Base-by-base conservation (phyloP, 2,329 filamentous ascomycete genomes). In the Stemphylium lycopersici region DNA sequence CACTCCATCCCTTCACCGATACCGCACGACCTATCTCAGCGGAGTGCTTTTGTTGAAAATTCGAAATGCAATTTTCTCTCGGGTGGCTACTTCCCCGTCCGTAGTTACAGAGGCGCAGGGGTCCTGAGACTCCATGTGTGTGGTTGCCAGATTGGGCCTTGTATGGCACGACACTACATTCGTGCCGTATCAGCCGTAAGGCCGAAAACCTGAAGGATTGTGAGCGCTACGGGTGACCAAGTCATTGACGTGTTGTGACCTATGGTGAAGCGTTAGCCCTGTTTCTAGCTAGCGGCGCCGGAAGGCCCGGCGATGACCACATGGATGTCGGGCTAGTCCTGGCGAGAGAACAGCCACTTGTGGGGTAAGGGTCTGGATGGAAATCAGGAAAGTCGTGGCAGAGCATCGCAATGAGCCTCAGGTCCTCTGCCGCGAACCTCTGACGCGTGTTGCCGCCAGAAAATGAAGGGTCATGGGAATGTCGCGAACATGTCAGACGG, bases 181-280 rank as follows among this genome's bases (percentile, higher is more conserved):
- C 41, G 50, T 34, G 59, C 49, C 48, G 62, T 58, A 47, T 52
- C 48, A 63, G 52, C 59, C 39, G 61, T 62, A 32, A 70, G 48
- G 20, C 64, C 62, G 46, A 71, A 69, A 24, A 63, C 58, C 42
- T 70, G 57, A 36, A 70, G 58, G 29, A 71, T 59, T 5, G 64
- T 65, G 8, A 72, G 64, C 31, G 67, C 61, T 34, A 71, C 61
- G 4, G 69, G 66, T 22, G 61, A 52, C 65, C 68, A 72, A 42
- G 62, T 69, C 67, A 70, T 70, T 63, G 69, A 69, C 40, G 63
- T 64, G 45, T 71, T 69, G 58, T 72, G 69, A 13, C 63, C 69
- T 72, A 48, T 18, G 12, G 34, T 48, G 38, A 38, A 24, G 47
- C 47, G 49, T 65, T 58, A 67, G 58, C 41, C 34, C 39, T 42